A percentile compares a stretch with the other conserved stretches of the same genome.
These are phyloP conservation scores for Datura wrightii DNA, from an alignment of 257 asterid genomes.

Conservation along the genomic window DNA sequence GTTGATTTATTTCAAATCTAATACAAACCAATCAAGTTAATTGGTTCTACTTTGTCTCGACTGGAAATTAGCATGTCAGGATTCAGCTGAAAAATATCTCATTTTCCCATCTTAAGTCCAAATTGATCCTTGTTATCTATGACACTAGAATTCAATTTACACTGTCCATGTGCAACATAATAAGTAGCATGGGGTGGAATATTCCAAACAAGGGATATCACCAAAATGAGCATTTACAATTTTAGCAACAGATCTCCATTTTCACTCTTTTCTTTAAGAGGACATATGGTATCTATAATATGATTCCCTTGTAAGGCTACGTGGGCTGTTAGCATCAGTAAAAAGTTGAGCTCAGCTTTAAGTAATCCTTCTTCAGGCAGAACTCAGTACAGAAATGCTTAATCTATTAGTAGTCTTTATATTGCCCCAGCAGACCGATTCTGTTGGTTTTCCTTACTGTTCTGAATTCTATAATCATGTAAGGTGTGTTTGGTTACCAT, in stretches of 20 bases:
- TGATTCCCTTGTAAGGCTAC: background rate
- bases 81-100: background rate
- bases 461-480: conserved; percentile 7
- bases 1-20: background rate
- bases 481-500: background rate
- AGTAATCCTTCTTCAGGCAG: background rate
- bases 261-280: background rate
- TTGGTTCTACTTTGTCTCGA: background rate
- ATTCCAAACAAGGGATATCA: background rate
- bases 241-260: background rate
- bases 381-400: background rate
- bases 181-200: background rate
- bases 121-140: background rate
- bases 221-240: background rate
- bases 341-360: background rate
- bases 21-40: background rate
- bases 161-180: background rate
- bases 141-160: background rate
- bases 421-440: background rate
- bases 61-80: background rate
- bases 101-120: background rate
- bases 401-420: background rate
- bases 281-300: background rate
- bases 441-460: background rate
- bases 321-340: background rate